Base-by-base conservation (phyloP, 2,329 filamentous ascomycete species). In the Sclerotinia glacialis region DNA sequence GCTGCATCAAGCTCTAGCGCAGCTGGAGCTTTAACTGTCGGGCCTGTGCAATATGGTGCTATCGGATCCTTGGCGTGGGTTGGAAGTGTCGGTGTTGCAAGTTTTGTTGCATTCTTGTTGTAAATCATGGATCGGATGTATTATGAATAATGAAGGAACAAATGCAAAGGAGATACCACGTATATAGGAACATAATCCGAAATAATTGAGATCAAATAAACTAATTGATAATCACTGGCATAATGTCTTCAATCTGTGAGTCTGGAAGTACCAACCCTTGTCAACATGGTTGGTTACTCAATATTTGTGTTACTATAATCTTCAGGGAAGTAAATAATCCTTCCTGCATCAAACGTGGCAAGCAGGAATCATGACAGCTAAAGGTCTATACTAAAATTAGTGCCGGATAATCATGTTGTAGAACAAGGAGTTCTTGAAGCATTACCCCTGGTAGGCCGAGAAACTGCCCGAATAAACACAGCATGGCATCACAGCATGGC, bases 61-160 rank as follows among this genome's bases (percentile, higher is more conserved):
- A n/a, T 69, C 26, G 67, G 63, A 42, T 60, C 67, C 52, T 61
- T 71, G 9, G 34, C 44, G n/a, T 71, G 69, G 69, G 50, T 63
- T 37, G 66, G 59, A 44, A 59, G 67, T 26, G 28, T 70, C 47
- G 65, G 66, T 53, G 64, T 61, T 59, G 70, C 69, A n/a, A 67
- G 58, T 4, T 67, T 70, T 50, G 63, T 64, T 40, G 67, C 67
- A 28, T 71, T 64, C 54, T 61, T 70, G 50, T 58, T 69, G 64
- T 71, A 67, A 64, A 34, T 37, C 44, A 53, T 52, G 56, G 64
- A 62, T 61, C 8, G 16, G 28, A 31, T 55, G 18, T 26, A 23
- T 31, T 60, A 60, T 61, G 55, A 53, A 28, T 64, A 49, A 64
- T 42, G 34, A 66, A 65, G 42, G 11, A 37, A 37, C 6, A 31